These are phyloP conservation scores for Talaromyces verruculosus DNA, from an alignment of 2,329 filamentous ascomycete genomes.

Conservation along the genomic window DNA sequence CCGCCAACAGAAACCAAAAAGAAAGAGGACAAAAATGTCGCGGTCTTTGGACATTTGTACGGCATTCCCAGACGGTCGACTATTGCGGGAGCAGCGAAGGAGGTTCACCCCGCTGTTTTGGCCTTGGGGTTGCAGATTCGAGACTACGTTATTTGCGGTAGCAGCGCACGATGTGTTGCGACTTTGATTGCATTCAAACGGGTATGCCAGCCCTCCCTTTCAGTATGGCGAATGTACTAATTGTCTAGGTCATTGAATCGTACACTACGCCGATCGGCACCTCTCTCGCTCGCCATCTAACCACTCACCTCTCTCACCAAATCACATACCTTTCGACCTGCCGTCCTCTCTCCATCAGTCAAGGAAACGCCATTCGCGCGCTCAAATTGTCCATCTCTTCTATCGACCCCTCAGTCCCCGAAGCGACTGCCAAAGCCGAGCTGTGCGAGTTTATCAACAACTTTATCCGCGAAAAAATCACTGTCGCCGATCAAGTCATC, in stretches of 20 bases:
- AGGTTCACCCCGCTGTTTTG: constrained; percentile 82
- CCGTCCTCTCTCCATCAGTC: constrained; percentile 91
- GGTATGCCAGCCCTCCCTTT: constrained; percentile 49
- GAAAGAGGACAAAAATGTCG: constrained; percentile 64
- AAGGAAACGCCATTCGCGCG: constrained; percentile 95
- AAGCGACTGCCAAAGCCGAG: constrained; percentile 75
- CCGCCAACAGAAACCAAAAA: constrained; percentile 50
- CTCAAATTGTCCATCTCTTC: constrained; percentile 90
- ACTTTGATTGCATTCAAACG: constrained; percentile 88
- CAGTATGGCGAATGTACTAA: constrained; percentile 17
- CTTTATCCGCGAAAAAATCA: constrained; percentile 88
- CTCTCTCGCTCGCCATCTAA: constrained; percentile 86
- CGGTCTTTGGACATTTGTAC: constrained; percentile 82
- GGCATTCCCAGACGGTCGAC: constrained; percentile 69
- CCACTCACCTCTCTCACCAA: constrained; percentile 87
- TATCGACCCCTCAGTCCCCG: constrained; percentile 80
- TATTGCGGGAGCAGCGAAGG: constrained; percentile 62
- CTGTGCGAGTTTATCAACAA: constrained; percentile 80
- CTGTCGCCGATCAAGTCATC: constrained; percentile 82
- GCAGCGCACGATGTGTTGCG: constrained; percentile 80
- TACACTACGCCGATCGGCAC: constrained; percentile 85
- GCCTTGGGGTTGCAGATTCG: constrained; percentile 87
- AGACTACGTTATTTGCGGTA: constrained; percentile 83
- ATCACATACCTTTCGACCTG: constrained; percentile 93
- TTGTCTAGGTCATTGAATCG: constrained; percentile 75